Percentiles rank a stretch among this genome's conserved stretches.
phyloP scores from a whole-genome alignment of 768 basidiomycete species.

The Naganishia antarctica region DNA sequence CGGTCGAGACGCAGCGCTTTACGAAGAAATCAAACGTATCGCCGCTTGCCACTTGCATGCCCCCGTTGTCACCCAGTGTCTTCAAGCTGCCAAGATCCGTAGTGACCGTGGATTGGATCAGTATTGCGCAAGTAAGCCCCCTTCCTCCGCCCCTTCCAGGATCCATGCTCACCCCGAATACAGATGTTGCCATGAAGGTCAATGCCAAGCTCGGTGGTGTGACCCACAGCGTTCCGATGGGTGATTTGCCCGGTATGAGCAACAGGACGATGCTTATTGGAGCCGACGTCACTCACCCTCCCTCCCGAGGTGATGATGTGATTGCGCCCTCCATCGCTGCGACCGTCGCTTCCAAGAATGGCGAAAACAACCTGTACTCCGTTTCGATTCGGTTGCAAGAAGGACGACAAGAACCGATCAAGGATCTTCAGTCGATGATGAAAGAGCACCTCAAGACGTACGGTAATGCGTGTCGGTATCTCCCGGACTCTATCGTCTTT shows the following conservation, averaged over 20 bases:
- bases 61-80: constrained; percentile 48
- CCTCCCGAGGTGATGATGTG: constrained; percentile 35
- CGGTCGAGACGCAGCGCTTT: constrained; percentile 44
- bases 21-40: constrained; percentile 45
- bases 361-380: constrained; percentile 31
- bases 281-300: constrained; percentile 47
- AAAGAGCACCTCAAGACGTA: constrained; percentile 43
- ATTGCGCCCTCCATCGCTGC: constrained; percentile 45
- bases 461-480: constrained; percentile 33
- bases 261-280: constrained; percentile 49
- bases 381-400: constrained; percentile 38
- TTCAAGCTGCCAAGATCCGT: constrained; percentile 44
- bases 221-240: constrained; percentile 40
- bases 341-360: constrained; percentile 48
- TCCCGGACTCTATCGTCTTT: constrained; percentile 45
- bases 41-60: constrained; percentile 36
- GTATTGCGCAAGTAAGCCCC: constrained; percentile 35
- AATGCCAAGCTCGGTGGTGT: constrained; percentile 48
- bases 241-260: constrained; percentile 29
- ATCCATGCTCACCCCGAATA: constrained; percentile 31
- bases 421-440: constrained; percentile 43
- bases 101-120: constrained; percentile 38
- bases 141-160: no score
- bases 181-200: constrained; percentile 48
- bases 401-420: constrained; percentile 47